phyloP scores from a whole-genome alignment of 2,329 filamentous ascomycete species.

The Penicillium thymicola region DNA sequence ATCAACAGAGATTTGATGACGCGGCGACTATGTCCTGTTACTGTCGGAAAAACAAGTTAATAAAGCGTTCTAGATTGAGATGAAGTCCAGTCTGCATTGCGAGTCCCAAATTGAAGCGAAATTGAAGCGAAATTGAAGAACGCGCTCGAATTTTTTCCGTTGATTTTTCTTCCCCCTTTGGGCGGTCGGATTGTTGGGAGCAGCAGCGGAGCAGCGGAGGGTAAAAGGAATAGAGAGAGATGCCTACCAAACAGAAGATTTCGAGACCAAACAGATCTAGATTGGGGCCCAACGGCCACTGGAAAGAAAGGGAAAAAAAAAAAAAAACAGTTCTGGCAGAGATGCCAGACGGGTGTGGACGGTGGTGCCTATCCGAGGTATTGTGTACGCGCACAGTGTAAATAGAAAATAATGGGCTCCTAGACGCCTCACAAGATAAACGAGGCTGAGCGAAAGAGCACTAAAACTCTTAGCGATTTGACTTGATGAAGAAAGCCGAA shows the following conservation, averaged over 20 bases:
- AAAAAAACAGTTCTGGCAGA: constrained; percentile 23
- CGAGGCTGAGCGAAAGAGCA: constrained; percentile 8
- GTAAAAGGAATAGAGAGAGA: neutral
- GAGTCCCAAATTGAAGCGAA: constrained; percentile 2
- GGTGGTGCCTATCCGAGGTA: constrained; percentile 17
- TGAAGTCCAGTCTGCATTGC: constrained; percentile 11
- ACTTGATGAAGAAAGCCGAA: constrained; percentile 9
- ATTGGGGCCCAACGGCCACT: constrained; percentile 31
- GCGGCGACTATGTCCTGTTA: constrained; percentile 34
- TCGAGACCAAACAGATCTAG: constrained; percentile 26
- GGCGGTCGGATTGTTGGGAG: neutral
- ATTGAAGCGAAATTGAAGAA: neutral
- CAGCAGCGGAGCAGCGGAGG: neutral
- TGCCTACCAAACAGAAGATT: constrained; percentile 28
- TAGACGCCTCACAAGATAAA: constrained; percentile 11
- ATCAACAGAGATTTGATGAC: constrained; percentile 27
- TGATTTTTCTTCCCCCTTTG: constrained; percentile 5
- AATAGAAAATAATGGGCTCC: constrained; percentile 20
- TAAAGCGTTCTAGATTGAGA: constrained; percentile 11
- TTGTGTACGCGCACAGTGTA: constrained; percentile 15
- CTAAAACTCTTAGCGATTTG: constrained; percentile 7
- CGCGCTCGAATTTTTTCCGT: constrained; percentile 4
- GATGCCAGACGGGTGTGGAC: constrained; percentile 24
- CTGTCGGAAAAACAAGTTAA: constrained; percentile 16
- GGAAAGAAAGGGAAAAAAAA: neutral